Conservation (phyloP, 495 filamentous ascomycete genomes). For the Cercophora samala region DNA sequence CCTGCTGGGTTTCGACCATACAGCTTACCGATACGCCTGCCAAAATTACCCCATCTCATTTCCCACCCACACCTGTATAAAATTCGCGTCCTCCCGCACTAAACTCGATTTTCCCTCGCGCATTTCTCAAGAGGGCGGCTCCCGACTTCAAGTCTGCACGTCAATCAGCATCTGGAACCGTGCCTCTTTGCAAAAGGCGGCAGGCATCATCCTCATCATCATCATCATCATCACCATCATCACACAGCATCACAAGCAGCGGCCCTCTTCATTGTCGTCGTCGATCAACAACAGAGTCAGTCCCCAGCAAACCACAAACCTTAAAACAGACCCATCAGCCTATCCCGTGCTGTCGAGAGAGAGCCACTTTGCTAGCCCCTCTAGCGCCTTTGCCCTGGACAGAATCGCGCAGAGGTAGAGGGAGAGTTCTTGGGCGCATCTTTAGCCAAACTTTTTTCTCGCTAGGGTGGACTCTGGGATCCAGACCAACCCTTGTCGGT, state of each 20-base stretch:
- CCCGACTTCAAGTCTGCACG: conserved; percentile 6
- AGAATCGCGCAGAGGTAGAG: background rate
- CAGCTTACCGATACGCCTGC: background rate
- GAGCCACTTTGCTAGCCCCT: background rate
- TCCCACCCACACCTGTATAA: conserved; percentile 28
- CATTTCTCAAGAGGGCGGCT: conserved; percentile 16
- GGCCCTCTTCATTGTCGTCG: no score
- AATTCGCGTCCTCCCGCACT: conserved; percentile 32
- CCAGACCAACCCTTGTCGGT: background rate
- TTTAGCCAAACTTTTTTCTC: background rate
- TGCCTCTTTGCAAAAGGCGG: background rate
- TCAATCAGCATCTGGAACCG: background rate
- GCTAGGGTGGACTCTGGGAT: background rate
- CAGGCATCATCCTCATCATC: background rate
- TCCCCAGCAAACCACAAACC: background rate
- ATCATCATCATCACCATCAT: background rate
- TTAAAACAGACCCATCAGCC: background rate
- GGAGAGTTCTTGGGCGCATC: background rate
- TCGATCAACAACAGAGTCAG: background rate
- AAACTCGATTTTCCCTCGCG: conserved; percentile 34
- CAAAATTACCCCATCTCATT: conserved; percentile 25
- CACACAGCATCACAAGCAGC: background rate
- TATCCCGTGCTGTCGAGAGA: background rate
- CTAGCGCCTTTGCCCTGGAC: background rate
- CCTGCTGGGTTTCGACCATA: background rate